Evolutionary conservation across 179 eudicot species (phyloP).

Genomic region (Beta corolliflora): DNA sequence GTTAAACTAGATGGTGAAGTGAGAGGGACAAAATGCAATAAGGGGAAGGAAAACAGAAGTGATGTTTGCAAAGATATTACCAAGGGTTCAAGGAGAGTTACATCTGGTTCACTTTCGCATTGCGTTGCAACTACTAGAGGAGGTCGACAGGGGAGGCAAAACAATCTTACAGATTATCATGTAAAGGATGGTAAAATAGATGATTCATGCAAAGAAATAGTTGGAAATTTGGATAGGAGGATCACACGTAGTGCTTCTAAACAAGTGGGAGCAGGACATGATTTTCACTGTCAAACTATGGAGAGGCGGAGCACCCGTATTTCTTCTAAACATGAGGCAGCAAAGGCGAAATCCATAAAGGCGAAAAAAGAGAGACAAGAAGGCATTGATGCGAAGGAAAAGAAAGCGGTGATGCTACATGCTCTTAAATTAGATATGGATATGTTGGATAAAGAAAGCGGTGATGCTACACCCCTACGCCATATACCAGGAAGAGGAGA

Average conservation of each 20-base stretch:
- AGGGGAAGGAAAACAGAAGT: conserved; percentile 11
- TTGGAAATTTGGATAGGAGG: conserved; percentile 27
- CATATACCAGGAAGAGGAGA: conserved; percentile 16
- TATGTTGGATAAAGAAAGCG: conserved; percentile 4
- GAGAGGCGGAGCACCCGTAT: conserved; percentile 9
- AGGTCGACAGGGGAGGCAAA: conserved; percentile 13
- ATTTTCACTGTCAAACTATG: conserved; percentile 12
- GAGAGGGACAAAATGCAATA: not conserved
- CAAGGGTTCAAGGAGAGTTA: conserved; percentile 7
- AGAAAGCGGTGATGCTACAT: not conserved
- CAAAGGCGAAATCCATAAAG: conserved; percentile 9
- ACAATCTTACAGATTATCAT: conserved; percentile 10
- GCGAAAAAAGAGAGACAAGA: not conserved
- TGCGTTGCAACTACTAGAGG: conserved; percentile 12
- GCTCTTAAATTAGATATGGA: not conserved
- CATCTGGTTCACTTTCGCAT: conserved; percentile 4
- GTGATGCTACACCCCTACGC: not conserved
- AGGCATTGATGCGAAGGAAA: not conserved
- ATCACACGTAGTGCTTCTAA: conserved; percentile 28
- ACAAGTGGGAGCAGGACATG: not conserved
- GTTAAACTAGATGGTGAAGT: conserved; percentile 2
- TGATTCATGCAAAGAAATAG: conserved; percentile 15
- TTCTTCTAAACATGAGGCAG: not conserved
- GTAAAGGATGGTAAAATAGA: conserved; percentile 1
- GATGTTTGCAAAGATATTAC: conserved; percentile 7